Evolutionary conservation across 1,284 basidiomycete genomes (phyloP), one percentile per base, ranked within the genome.

Genomic region (Ganoderma leucocontextum): DNA sequence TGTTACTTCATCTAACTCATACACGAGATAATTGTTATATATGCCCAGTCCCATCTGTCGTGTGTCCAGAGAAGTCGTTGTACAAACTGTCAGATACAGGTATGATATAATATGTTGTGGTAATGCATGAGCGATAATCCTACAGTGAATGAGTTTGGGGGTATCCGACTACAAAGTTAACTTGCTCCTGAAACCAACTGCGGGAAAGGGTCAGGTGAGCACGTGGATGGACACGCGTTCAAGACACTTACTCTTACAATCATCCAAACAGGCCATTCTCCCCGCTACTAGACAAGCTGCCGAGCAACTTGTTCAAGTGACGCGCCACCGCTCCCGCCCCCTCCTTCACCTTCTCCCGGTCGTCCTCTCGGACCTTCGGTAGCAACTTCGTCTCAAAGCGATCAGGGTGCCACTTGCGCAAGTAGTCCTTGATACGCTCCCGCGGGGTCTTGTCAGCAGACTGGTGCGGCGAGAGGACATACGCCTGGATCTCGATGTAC

Each of bases 381-480:
- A 88, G 71, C 55, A 85, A 72, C 57, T 81, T 80, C 19, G 78
- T 81, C 73, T 82, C 81, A 69, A 84, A 84, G 25, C 81, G 79
- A 67, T 84, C 82, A 10, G 81, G 82, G 71, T 83, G 82, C 82
- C 82, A 83, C 70, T 83, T 78, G 74, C 84, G 83, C 73, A 91
- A 81, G 66, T 85, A 84, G 68, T 89, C 87, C 80, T 85, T 87
- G 72, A 90, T 82, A 13, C 88, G 85, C 68, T 90, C 89, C 78
- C 89, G 90, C 49, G 80, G 75, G 41, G 79, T 79, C 76, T 86
- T 86, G 62, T 89, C 88, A 47, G 75, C 75, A 2, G 87, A 84
- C 67, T 85, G 83, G 70, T 87, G 78, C 15, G 86, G 81, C 29
- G 87, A 87, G 63, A 87, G 79, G 67, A 93, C 82, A 71, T 92